phyloP scores from a whole-genome alignment of 164 flowering plant species.

The Dillenia turbinata region DNA sequence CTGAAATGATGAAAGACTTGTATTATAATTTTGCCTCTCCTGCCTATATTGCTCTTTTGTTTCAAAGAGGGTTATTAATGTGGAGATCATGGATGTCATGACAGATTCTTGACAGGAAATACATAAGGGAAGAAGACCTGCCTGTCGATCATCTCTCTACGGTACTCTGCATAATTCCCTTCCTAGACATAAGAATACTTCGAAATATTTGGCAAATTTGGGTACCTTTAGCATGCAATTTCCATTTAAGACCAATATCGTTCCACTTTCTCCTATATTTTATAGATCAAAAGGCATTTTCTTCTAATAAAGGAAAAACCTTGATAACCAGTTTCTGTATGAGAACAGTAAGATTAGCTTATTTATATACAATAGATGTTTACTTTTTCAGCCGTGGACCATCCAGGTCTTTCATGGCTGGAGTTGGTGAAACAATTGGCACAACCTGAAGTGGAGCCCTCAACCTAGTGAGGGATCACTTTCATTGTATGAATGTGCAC shows the following conservation, averaged over 20 bases:
- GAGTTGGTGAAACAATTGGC: slow-evolving; percentile 5
- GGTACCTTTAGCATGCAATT: not conserved
- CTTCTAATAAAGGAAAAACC: not conserved
- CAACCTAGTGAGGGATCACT: slow-evolving; percentile 5
- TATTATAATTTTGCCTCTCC: not conserved
- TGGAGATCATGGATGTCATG: slow-evolving; percentile 11
- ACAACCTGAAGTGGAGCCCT: slow-evolving; percentile 8
- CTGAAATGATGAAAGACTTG: not conserved
- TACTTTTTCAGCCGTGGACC: slow-evolving; percentile 1
- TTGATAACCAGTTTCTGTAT: not conserved
- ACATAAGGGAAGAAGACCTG: slow-evolving; percentile 30
- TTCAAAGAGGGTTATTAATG: slow-evolving; percentile 1
- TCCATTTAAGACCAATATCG: not conserved
- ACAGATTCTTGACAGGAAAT: slow-evolving; percentile 62
- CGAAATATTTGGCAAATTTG: not conserved
- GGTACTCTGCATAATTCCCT: slow-evolving; percentile 35
- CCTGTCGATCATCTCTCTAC: slow-evolving; percentile 53
- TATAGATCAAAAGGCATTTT: not conserved
- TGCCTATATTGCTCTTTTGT: not conserved
- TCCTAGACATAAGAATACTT: not conserved
- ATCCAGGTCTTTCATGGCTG: not conserved
- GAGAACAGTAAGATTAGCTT: not conserved
- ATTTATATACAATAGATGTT: slow-evolving; percentile 7
- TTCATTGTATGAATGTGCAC: not conserved
- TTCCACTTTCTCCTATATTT: not conserved